phyloP scores from a whole-genome alignment of 257 asterid genomes.

The Forsythia viridissima region DNA sequence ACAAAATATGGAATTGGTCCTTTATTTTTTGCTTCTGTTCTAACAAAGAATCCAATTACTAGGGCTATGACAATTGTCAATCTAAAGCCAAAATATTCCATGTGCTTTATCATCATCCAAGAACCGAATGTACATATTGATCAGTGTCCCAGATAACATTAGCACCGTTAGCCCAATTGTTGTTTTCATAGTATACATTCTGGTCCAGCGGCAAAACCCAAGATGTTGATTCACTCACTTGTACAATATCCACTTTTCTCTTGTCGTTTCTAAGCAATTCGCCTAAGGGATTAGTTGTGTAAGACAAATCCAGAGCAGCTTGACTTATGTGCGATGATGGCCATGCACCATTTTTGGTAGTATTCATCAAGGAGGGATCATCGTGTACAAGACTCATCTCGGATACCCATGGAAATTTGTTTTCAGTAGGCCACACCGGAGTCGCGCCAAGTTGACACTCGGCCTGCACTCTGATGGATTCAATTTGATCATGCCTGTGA shows the following conservation, averaged over 20 bases:
- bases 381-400: constrained; percentile 29
- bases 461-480: not conserved
- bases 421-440: constrained; percentile 29
- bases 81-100: constrained; percentile 4
- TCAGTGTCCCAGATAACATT: constrained; percentile 61
- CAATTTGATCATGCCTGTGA: not conserved
- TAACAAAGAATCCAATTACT: not conserved
- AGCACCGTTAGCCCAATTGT: constrained; percentile 42
- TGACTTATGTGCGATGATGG: constrained; percentile 23
- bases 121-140: constrained; percentile 51
- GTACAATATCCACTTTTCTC: constrained; percentile 35
- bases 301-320: constrained; percentile 31
- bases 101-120: constrained; percentile 35
- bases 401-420: constrained; percentile 29
- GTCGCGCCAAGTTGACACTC: not conserved
- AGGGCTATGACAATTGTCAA: not conserved
- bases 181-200: constrained; percentile 43
- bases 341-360: constrained; percentile 36
- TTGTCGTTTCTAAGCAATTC: constrained; percentile 35
- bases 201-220: constrained; percentile 48
- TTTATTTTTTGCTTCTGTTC: not conserved
- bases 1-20: not conserved
- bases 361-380: constrained; percentile 23
- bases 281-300: constrained; percentile 38
- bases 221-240: constrained; percentile 28